Evolutionary conservation across 306 rosid genomes (phyloP).

Genomic region (Trichosanthes truncata): DNA sequence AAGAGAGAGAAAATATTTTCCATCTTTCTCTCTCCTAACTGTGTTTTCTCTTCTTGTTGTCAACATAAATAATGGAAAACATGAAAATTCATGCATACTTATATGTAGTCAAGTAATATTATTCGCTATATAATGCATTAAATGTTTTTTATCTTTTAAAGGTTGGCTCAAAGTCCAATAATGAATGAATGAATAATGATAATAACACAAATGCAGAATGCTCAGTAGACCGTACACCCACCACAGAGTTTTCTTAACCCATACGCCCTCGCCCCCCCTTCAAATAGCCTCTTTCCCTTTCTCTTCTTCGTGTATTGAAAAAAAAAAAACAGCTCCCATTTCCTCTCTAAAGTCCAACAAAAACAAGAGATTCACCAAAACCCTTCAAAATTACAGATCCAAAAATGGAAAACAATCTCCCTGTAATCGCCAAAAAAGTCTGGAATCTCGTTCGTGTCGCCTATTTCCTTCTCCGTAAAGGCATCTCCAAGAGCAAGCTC

Average conservation of each 20-base stretch:
- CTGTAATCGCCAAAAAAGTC: conserved; percentile 1
- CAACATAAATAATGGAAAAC: too few relatives aligned
- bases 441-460: conserved; percentile 3
- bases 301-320: conserved; percentile 13
- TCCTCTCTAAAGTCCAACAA: conserved; percentile 9
- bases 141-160: too few relatives aligned
- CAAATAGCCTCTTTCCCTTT: background rate
- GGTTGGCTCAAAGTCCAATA: background rate
- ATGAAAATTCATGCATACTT: too few relatives aligned
- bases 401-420: conserved; percentile 27
- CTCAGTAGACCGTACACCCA: background rate
- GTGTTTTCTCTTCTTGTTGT: too few relatives aligned
- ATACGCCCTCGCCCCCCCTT: background rate
- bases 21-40: too few relatives aligned
- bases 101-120: too few relatives aligned
- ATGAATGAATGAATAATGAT: background rate
- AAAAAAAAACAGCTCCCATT: background rate
- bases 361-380: background rate
- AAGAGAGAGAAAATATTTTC: too few relatives aligned
- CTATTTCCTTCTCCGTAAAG: conserved; percentile 31
- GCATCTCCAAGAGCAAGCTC: conserved; percentile 53
- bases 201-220: background rate
- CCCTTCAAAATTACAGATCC: conserved; percentile 5
- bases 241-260: background rate
- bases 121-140: too few relatives aligned